Evolutionary conservation across 2,329 filamentous ascomycete genomes (phyloP).

Genomic region (Stemphylium beticola): DNA sequence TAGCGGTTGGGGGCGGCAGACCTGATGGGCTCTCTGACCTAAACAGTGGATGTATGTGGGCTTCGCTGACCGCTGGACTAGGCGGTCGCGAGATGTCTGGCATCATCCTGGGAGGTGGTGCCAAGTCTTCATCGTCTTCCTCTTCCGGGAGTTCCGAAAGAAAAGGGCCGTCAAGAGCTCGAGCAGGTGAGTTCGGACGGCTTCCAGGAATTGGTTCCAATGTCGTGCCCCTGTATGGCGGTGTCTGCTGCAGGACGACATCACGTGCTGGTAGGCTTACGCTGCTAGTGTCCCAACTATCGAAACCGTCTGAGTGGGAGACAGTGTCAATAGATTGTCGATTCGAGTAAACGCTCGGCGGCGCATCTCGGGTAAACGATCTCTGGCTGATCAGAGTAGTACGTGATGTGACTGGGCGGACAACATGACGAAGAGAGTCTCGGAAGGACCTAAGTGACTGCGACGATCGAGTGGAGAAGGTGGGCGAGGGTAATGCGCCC

Average conservation of each 20-base stretch:
- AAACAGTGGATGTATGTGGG: constrained; percentile 80
- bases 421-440: constrained; percentile 47
- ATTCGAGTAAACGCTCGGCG: constrained; percentile 43
- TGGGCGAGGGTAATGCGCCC: constrained; percentile 43
- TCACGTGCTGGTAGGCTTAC: constrained; percentile 69
- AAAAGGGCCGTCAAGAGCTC: constrained; percentile 61
- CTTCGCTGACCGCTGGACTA: constrained; percentile 59
- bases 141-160: constrained; percentile 32
- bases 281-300: constrained; percentile 75
- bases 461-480: constrained; percentile 44
- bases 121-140: constrained; percentile 38
- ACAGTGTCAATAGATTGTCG: constrained; percentile 43
- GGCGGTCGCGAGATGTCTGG: constrained; percentile 45
- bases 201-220: constrained; percentile 76
- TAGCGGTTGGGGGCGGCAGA: constrained; percentile 64
- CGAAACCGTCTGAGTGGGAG: constrained; percentile 65
- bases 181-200: constrained; percentile 68
- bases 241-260: constrained; percentile 41
- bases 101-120: constrained; percentile 42
- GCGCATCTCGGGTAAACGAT: constrained; percentile 39
- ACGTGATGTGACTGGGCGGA: constrained; percentile 47
- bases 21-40: constrained; percentile 69
- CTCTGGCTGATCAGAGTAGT: constrained; percentile 43
- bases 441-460: constrained; percentile 46
- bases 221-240: constrained; percentile 55